These are phyloP conservation scores for Spatholobus suberectus DNA, from an alignment of 306 rosid species.

Conservation along the genomic window DNA sequence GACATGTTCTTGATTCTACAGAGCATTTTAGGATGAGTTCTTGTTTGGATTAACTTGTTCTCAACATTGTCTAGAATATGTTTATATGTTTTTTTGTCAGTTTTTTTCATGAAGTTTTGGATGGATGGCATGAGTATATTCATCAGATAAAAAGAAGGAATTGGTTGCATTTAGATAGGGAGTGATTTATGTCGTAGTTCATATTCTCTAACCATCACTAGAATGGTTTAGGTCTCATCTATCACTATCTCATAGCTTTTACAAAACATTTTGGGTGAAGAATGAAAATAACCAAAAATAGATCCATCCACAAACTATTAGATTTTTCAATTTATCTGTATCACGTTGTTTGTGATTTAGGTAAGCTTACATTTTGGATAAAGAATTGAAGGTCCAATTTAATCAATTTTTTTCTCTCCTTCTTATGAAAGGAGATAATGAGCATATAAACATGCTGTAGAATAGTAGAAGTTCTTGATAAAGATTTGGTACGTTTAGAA, in stretches of 20 bases:
- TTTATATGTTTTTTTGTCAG: constrained; percentile 28
- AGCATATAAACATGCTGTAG: constrained; percentile 18
- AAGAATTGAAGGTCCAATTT: constrained; percentile 11
- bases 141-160: neutral
- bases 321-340: constrained; percentile 2
- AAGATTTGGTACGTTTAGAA: constrained; percentile 14
- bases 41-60: neutral
- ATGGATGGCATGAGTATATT: constrained; percentile 11
- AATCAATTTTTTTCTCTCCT: neutral
- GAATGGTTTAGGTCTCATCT: constrained; percentile 1
- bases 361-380: constrained; percentile 15
- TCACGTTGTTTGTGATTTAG: constrained; percentile 18
- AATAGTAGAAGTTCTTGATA: constrained; percentile 22
- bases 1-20: neutral
- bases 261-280: neutral
- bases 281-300: neutral
- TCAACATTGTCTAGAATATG: constrained; percentile 21
- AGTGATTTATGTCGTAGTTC: constrained; percentile 4
- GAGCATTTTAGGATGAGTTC: constrained; percentile 7
- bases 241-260: neutral
- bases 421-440: constrained; percentile 28
- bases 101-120: constrained; percentile 19
- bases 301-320: neutral
- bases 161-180: neutral
- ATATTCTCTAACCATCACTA: neutral